phyloP scores from a whole-genome alignment of 1,284 basidiomycete species.

The Fomes fomentarius region DNA sequence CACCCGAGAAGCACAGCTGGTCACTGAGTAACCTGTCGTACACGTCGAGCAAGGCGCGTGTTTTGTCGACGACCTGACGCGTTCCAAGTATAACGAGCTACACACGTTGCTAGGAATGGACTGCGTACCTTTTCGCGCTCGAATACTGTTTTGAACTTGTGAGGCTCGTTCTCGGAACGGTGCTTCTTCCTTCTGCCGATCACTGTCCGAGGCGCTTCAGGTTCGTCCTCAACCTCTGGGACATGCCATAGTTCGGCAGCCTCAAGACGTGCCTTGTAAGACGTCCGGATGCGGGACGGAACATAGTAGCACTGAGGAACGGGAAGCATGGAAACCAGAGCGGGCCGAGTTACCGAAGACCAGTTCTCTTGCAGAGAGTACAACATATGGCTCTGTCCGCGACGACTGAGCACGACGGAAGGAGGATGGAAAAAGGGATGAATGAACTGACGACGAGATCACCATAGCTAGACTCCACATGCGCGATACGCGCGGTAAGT shows the following conservation, averaged over 20 bases:
- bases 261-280: constrained; percentile 60
- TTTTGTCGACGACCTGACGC: constrained; percentile 60
- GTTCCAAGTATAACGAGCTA: background rate
- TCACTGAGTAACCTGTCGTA: constrained; percentile 57
- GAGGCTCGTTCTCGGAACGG: constrained; percentile 29
- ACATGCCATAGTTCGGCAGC: constrained; percentile 64
- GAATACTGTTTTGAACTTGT: constrained; percentile 52
- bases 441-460: constrained; percentile 64
- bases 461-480: constrained; percentile 67
- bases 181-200: constrained; percentile 38
- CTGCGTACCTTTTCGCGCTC: constrained; percentile 62
- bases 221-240: constrained; percentile 46
- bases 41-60: constrained; percentile 56
- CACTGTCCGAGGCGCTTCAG: constrained; percentile 37
- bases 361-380: constrained; percentile 70
- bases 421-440: background rate
- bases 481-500: constrained; percentile 61
- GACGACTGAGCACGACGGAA: constrained; percentile 6
- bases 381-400: constrained; percentile 52
- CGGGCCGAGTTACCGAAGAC: constrained; percentile 52
- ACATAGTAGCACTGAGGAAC: constrained; percentile 76
- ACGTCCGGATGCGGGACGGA: constrained; percentile 60
- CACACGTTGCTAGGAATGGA: background rate
- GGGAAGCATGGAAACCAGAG: constrained; percentile 58
- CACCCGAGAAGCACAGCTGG: constrained; percentile 53